Base-by-base conservation (phyloP, 73 alveolate genomes). In the Tetrahymena borealis region DNA sequence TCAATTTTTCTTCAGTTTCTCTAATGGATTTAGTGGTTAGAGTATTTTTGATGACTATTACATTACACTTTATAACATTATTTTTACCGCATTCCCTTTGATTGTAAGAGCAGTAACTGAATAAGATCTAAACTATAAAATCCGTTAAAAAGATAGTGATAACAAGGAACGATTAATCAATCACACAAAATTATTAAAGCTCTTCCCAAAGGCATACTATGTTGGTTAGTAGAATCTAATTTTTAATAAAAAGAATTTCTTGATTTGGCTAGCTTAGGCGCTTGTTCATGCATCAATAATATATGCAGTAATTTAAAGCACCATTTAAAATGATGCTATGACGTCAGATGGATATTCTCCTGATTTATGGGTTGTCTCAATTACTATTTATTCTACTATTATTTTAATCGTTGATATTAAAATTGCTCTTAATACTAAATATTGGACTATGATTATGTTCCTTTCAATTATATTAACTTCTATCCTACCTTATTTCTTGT, bases 51-150 rank as follows among this genome's bases (percentile, higher is more conserved):
- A 98, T 95, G 99, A 98, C 85, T 98, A 98, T 98, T 97, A 95
- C 90, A 79, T 79, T n/a, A 78, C 99, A 15, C 96, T 97, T 95
- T 99, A 99, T 94, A 99, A 99, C 95, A 94, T 98, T 96, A 94
- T 99, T 20, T 98, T 98, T 93, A 99, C 99, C 18, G 99, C 99
- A 20, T 79, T 97, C 3, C 99, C 99, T 7, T 95, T 99, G 38
- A 90, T 97, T 32, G 97, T 96, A 11, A 96, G 97, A 79, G 98
- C 99, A 15, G 93, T 98, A 7, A 97, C 97, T 92, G 99, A 99
- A 91, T 91, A 94, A 91, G 99, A 99, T 94, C 39, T 95, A 18
- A 40, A 38, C 39, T 93, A 93, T 90, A 92, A 32, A 77, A 43
- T 90, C 90, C 38, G 78, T 39, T 12, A 10, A 41, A 90, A 94